Evolutionary conservation across 106 monocot genomes (phyloP), one percentile per base, ranked within the genome.

Genomic region (Dendrobium huoshanense): DNA sequence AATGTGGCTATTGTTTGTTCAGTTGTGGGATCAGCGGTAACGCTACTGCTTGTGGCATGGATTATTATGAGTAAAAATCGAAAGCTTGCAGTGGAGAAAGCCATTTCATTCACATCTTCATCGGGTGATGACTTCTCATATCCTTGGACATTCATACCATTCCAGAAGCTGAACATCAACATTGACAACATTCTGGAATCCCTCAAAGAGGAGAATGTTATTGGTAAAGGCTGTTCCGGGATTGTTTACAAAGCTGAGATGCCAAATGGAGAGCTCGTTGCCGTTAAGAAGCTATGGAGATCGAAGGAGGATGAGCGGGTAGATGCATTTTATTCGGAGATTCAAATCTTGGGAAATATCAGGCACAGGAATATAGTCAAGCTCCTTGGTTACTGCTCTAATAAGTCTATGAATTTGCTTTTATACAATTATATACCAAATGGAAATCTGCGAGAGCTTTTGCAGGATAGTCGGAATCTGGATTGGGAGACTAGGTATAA

Each of bases 401-500:
- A 93, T 77, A 90, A 83, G 29, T 85, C 78, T 25, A 79, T 83
- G 6, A 93, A 85, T 83, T 87, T 93, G 10, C 88, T 93, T 16
- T 64, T 93, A 44, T 90, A 90, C 73, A 90, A 93, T 68, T 93
- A 93, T 79, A 82, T 93, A 7, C 41, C 92, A n/a, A 90, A 93
- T 80, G 92, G 92, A 24, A 90, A 90, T 78, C 78, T 85, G 74
- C 87, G 84, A 24, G 85, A 94, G 83, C 87, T 94, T 22, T 22
- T 98, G 81, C 81, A 91, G 64, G 94, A 92, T 5, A 92, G 84
- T 64, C 80, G 89, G 75, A 88, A 72, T 76, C 79, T 98, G 73
- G 97, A 98, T 78, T 98, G 97, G 97, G 97, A 98, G 49, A 92
- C 85, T 1, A 92, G 97, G 81, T 94, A 98, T 55, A 92, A 88